Percentiles rank a stretch among this genome's conserved stretches.
Conservation (phyloP, 2,329 filamentous ascomycete species). For the Gliomastix tumulicola region DNA sequence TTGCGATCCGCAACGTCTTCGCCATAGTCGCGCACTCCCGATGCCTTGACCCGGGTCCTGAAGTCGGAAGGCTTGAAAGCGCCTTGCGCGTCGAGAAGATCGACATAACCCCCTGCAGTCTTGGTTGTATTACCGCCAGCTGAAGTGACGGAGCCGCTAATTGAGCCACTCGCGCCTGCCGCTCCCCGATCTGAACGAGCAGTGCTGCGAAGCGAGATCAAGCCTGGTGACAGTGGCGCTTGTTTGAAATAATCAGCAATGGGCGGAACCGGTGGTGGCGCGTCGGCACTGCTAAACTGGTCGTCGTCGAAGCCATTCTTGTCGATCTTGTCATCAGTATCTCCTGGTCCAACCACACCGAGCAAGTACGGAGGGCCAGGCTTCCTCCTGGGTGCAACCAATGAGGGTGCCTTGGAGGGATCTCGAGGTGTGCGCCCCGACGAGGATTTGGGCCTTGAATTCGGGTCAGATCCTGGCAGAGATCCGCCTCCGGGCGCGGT, state of each 20-base stretch:
- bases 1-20: conserved; percentile 62
- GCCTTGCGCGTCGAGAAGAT: conserved; percentile 52
- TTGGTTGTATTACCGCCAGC: conserved; percentile 17
- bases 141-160: neutral
- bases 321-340: neutral
- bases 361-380: conserved; percentile 4
- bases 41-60: conserved; percentile 36
- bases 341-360: conserved; percentile 2
- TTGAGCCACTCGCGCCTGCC: neutral
- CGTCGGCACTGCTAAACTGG: neutral
- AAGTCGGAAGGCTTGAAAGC: conserved; percentile 43
- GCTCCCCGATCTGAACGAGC: too few relatives aligned
- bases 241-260: conserved; percentile 4
- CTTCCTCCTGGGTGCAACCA: neutral
- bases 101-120: conserved; percentile 26
- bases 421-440: too few relatives aligned
- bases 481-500: conserved; percentile 3
- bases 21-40: conserved; percentile 48
- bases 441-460: too few relatives aligned
- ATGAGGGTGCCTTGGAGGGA: conserved; percentile 1
- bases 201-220: too few relatives aligned
- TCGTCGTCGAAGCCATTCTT: neutral
- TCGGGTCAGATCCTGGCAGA: too few relatives aligned
- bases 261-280: conserved; percentile 5
- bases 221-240: neutral